Evolutionary conservation across 2,329 filamentous ascomycete genomes (phyloP), one percentile per base, ranked within the genome.

Genomic region (Hirsutella rhossiliensis): DNA sequence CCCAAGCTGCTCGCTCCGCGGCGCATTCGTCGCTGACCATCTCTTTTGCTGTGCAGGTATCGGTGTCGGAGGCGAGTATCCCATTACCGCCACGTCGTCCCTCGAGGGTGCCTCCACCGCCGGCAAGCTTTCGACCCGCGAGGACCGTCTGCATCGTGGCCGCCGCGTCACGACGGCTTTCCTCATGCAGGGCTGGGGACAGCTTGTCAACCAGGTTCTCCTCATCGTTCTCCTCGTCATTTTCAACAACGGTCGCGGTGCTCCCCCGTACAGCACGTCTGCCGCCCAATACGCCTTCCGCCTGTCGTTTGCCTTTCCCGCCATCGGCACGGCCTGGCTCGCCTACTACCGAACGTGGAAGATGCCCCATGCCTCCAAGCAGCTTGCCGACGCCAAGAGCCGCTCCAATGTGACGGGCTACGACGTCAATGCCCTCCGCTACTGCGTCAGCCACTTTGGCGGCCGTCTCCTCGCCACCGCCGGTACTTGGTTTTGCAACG

Each of bases 111-210:
- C 87, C 15, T 83, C 89, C 39, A 80, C 85, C n/a, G 68, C 87
- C 32, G 89, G 90, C 49, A 89, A 83, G 62, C 68, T 95, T 43
- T 96, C 90, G 7, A 95, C 88, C 46, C 83, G 82, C 49, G 87
- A 95, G 43, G 90, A 97, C 62, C 87, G 90, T 61, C 80, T 97
- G 43, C 90, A 97, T 70, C 87, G 90, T 66, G 90, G 90, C 51
- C 86, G 90, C 59, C 94, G 94, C 65, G 90, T 96, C 61, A 95
- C 88, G 52, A 87, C 84, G 63, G 89, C 90, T 46, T 97, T 97
- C 71, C 66, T 97, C 66, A 96, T 97, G 90, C 90, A 97, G 66
- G 90, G 90, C 44, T 97, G 90, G 90, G 90, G 90, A 52, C 90
- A 97, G 65, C 86, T 95, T 62, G 72, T 86, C 71, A 97, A 97